Evolutionary conservation across 164 flowering plant genomes (phyloP), one percentile per base, ranked within the genome.

Genomic region (Piper betle): DNA sequence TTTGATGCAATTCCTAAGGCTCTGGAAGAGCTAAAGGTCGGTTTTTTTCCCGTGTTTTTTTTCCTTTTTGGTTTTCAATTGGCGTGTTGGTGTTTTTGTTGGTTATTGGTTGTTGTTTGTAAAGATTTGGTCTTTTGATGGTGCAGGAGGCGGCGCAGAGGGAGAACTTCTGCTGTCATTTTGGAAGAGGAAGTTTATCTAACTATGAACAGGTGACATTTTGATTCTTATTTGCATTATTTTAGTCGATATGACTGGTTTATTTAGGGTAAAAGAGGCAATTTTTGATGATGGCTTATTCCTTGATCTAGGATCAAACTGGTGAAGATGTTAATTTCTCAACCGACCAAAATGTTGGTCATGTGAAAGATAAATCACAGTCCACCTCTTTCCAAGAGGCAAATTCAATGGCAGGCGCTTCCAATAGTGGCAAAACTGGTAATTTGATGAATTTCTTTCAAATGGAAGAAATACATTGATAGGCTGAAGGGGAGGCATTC

Each of bases 1-100:
- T 87, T 83, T 66, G 76, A 58, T 15, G 96, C 75, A 19, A 84
- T 88, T 33, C 99, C 96, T 4, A 64, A 66, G 60, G 87, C 96
- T 53, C 63, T 91, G 46, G 62, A 81, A 50, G 72, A 66, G 57
- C 84, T 94, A 6, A 87, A 80, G 82, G 99, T 94, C 70, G 39
- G 62, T 52, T 62, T 52, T 3, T 17, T 20, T 39, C 18, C 6
- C 3, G 15, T 38, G 9, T 52, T 39, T 37, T 53, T 4, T 15
- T 48, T 48, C 16, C 11, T 37, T 4, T 50, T 33, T 37, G 2
- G 33, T 61, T 37, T 55, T 17, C n/a, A 53, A 1, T n/a, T n/a
- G n/a, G n/a, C n/a, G n/a, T n/a, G n/a, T n/a, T n/a, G n/a, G n/a
- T n/a, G n/a, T n/a, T n/a, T n/a, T n/a, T n/a, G n/a, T 3, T 43